Base-by-base conservation (phyloP, 176 grass and related monocot species). In the Calamus simplicifolius region DNA sequence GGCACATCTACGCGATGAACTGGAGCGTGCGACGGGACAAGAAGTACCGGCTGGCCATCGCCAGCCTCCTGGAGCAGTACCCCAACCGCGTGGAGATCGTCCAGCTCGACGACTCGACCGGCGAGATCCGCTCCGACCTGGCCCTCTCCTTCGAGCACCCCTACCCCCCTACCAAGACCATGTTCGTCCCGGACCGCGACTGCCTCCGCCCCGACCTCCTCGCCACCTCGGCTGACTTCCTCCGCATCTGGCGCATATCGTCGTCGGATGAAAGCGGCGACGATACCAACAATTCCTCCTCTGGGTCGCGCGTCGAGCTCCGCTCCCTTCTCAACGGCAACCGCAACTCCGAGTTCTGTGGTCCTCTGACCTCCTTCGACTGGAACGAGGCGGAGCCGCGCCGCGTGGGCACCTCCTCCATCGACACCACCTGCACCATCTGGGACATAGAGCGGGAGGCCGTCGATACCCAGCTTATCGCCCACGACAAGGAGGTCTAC, bases 1-100 rank as follows among this genome's bases (percentile, higher is more conserved):
- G 94, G 94, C 84, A 83, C 88, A 83, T 98, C 79, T 98, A 92
- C 88, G 84, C 75, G 59, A 98, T 98, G 94, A 98, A 98, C 81
- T 98, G 94, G 88, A 98, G 94, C 81, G 94, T 92, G 27, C 94
- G 94, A 54, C 94, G 94, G 25, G 88, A 98, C 76, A 92, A 83
- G 76, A 88, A 85, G 77, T 98, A 98, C 84, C 94, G 94, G 14
- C 84, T 98, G 17, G 87, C 94, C 70, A 89, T 98, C 75, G 84
- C 87, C 18, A 98, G 94, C 56, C 84, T 98, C 27, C 63, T 89
- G 29, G 87, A 98, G 94, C 84, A 91, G 73, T 49, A 61, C 18
- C 1, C 62, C 16, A 98, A 98, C 70, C 84, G 73, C 48, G 79
- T 98, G 50, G 88, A 98, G 81, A 81, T 98, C 52, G 94, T 98